Evolutionary conservation across 83 land plant genomes (phyloP), one percentile per base, ranked within the genome.

Genomic region (Isoetes engelmannii): DNA sequence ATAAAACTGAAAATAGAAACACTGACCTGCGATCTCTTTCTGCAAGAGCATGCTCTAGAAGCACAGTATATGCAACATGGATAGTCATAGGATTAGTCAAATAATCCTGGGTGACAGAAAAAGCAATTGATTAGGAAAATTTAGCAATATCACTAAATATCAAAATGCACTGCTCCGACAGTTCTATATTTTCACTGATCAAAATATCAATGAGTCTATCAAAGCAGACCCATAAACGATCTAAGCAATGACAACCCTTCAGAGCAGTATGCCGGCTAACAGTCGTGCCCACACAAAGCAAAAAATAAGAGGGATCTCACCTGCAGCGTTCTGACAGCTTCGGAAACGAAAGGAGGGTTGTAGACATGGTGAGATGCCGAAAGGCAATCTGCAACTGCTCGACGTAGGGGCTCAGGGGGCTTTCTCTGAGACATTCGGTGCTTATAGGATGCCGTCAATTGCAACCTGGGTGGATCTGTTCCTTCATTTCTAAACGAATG

Each of bases 391-490:
- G 97, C 97, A 42, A 95, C 99, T 13, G 99, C 97, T 0, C 97
- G 85, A 7, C 97, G 79, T n/a, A 95, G 86, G 37, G 99, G 99
- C 84, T 95, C 97, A 15, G 99, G 99, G 61, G 90, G 91, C 81
- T 88, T 95, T 79, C 97, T 83, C 69, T 74, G 75, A 57, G 70
- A 70, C 45, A 61, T 74, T 43, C 77, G 74, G 42, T 66, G 83
- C 58, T 85, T 61, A 75, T 78, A 78, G n/a, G 89, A 84, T n/a
- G 70, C 65, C 0, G 67, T 75, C 12, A 63, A 48, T 54, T 73
- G 82, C 9, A 75, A 37, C 61, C 93, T 68, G 51, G 84, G 69
- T 6, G 72, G 76, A 0, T 75, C 87, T 63, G 50, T 42, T 15
- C 44, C 66, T 5, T 54, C 20, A 44, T 42, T 48, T 47, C 48